These are phyloP conservation scores for Conticribra guillardii DNA, from an alignment of 108 stramenopile species.

Conservation along the genomic window DNA sequence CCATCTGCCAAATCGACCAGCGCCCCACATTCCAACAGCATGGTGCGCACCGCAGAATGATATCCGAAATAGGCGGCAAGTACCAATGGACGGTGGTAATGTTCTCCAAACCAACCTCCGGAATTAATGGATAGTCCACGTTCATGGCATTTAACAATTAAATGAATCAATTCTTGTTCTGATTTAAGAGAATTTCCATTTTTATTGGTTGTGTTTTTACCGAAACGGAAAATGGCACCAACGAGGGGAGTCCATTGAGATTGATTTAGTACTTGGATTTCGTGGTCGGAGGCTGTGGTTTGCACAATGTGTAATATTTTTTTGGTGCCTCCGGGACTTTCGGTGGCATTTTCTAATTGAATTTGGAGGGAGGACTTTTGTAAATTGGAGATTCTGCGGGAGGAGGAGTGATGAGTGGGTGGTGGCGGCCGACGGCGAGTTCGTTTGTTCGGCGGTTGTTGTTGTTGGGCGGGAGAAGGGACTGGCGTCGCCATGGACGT, in stretches of 20 bases:
- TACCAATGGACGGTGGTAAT: constrained; percentile 31
- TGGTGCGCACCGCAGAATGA: constrained; percentile 18
- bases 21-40: constrained; percentile 25
- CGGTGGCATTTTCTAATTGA: constrained; percentile 18
- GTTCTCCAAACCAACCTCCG: constrained; percentile 20
- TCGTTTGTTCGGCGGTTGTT: too few species aligned
- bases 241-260: constrained; percentile 34
- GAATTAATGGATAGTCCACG: constrained; percentile 32
- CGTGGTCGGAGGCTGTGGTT: constrained; percentile 12
- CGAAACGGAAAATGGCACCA: constrained; percentile 33
- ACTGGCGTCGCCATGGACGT: too few species aligned
- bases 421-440: too few species aligned
- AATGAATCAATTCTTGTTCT: constrained; percentile 19
- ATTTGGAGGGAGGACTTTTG: constrained; percentile 17
- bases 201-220: constrained; percentile 20
- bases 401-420: too few species aligned
- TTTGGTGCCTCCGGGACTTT: constrained; percentile 35
- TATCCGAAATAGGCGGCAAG: constrained; percentile 46
- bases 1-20: constrained; percentile 38
- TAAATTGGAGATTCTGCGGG: too few species aligned
- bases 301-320: constrained; percentile 30
- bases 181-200: constrained; percentile 29
- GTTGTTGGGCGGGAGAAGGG: too few species aligned
- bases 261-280: constrained; percentile 25
- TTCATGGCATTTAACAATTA: constrained; percentile 18